Percentiles rank a stretch among this genome's conserved stretches.
Conservation (phyloP, 2,329 filamentous ascomycete genomes). For the Curvularia eragrostidis region DNA sequence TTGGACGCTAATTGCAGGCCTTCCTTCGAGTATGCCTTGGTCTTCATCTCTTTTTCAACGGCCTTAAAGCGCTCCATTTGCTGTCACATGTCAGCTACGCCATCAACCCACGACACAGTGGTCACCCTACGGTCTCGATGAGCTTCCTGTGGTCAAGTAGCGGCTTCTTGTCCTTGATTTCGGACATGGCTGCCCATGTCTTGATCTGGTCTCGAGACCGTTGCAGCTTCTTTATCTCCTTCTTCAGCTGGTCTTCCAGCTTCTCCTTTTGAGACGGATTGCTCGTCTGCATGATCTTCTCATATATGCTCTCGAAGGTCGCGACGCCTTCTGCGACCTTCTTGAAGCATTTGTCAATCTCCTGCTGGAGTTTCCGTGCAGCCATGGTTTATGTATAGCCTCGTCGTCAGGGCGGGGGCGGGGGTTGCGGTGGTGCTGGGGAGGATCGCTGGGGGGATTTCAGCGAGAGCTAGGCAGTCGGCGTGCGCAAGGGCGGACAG, state of each 20-base stretch:
- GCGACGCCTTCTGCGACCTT: conserved; percentile 92
- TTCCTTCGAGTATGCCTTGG: conserved; percentile 98
- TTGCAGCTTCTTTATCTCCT: conserved; percentile 99
- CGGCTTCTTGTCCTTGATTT: conserved; percentile 99
- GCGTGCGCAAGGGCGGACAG: conserved; percentile 31
- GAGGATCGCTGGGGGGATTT: conserved; percentile 16
- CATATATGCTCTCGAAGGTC: conserved; percentile 93
- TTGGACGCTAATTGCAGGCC: conserved; percentile 89
- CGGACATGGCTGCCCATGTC: conserved; percentile 97
- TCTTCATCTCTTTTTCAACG: conserved; percentile 99
- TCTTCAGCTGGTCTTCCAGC: conserved; percentile 95
- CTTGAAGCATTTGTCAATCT: conserved; percentile 99
- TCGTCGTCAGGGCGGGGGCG: conserved; percentile 37
- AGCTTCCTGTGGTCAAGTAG: conserved; percentile 91
- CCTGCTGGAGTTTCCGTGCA: conserved; percentile 93
- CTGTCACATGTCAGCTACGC: conserved; percentile 59
- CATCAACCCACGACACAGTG: conserved; percentile 12
- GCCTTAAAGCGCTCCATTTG: conserved; percentile 99
- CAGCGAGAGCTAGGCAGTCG: conserved; percentile 16
- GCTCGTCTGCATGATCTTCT: conserved; percentile 92
- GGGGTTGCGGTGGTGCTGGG: conserved; percentile 21
- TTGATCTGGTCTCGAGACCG: conserved; percentile 98
- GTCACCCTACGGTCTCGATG: conserved; percentile 84
- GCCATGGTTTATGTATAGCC: conserved; percentile 71
- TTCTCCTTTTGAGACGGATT: conserved; percentile 98